phyloP scores from a whole-genome alignment of 1,284 basidiomycete genomes.

The Trametes versicolor region DNA sequence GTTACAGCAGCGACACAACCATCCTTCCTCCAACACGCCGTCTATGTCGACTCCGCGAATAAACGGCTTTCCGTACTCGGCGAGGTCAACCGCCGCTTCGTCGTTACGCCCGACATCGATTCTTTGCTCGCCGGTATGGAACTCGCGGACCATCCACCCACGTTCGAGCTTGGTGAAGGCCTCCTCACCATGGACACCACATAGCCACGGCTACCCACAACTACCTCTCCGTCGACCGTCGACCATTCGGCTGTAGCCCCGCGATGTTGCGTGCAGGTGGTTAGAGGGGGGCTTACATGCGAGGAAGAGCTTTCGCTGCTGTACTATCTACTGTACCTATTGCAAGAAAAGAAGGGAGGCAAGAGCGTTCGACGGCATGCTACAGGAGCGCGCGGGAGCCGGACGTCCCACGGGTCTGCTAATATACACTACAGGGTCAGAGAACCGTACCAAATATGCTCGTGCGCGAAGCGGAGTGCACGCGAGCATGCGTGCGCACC shows the following conservation, averaged over 20 bases:
- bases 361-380: constrained; percentile 18
- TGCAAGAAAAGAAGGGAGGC: constrained; percentile 9
- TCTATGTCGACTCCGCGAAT: constrained; percentile 71
- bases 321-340: constrained; percentile 32
- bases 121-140: constrained; percentile 79
- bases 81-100: constrained; percentile 87
- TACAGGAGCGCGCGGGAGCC: constrained; percentile 12
- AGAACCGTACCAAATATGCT: constrained; percentile 14
- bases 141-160: constrained; percentile 52
- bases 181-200: constrained; percentile 68
- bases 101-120: constrained; percentile 89
- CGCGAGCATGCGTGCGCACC: neutral
- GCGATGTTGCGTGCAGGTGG: neutral
- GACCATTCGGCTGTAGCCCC: neutral
- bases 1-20: constrained; percentile 87
- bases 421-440: constrained; percentile 22
- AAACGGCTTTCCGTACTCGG: constrained; percentile 81
- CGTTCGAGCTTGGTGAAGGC: constrained; percentile 53
- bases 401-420: constrained; percentile 8
- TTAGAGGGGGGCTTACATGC: neutral
- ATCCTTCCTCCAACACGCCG: constrained; percentile 91
- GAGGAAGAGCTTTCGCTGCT: constrained; percentile 27
- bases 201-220: constrained; percentile 29
- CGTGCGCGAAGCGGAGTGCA: neutral
- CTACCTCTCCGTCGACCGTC: neutral